Evolutionary conservation across 306 rosid genomes (phyloP).

Genomic region (Purshia tridentata): DNA sequence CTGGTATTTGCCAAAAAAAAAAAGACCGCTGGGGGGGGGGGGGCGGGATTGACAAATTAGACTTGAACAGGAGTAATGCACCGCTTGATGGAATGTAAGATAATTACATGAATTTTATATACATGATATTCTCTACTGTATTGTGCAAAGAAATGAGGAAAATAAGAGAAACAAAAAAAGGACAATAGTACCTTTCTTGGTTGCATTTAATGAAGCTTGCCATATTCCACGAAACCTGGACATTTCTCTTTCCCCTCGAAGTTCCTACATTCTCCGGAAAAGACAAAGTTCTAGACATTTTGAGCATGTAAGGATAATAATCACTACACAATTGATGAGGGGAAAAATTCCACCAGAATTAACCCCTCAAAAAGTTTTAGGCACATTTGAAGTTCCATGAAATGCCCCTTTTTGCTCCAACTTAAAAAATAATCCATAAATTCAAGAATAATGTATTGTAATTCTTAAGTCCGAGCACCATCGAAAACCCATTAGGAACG

Average conservation of each 20-base stretch:
- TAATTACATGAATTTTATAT: not conserved
- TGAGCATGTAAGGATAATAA: not conserved
- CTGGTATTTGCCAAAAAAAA: too few relatives aligned
- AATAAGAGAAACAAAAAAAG: not conserved
- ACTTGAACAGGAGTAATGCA: too few relatives aligned
- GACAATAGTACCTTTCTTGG: constrained; percentile 62
- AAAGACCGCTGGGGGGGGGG: too few relatives aligned
- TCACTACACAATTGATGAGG: not conserved
- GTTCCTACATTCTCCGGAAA: constrained; percentile 8
- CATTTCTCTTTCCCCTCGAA: constrained; percentile 42
- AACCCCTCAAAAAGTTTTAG: not conserved
- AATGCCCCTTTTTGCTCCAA: not conserved
- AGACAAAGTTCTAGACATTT: not conserved
- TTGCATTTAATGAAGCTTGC: constrained; percentile 75
- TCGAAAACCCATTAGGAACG: not conserved
- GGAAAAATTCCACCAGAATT: not conserved
- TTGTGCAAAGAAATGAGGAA: not conserved
- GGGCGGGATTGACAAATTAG: too few relatives aligned
- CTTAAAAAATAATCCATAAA: not conserved
- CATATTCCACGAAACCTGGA: constrained; percentile 64
- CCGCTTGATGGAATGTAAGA: not conserved
- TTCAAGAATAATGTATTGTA: not conserved
- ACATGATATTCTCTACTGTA: not conserved
- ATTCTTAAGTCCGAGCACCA: not conserved
- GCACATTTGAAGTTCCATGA: not conserved